These are phyloP conservation scores for Colletotrichum agaves DNA, from an alignment of 2,329 filamentous ascomycete genomes.

Conservation along the genomic window DNA sequence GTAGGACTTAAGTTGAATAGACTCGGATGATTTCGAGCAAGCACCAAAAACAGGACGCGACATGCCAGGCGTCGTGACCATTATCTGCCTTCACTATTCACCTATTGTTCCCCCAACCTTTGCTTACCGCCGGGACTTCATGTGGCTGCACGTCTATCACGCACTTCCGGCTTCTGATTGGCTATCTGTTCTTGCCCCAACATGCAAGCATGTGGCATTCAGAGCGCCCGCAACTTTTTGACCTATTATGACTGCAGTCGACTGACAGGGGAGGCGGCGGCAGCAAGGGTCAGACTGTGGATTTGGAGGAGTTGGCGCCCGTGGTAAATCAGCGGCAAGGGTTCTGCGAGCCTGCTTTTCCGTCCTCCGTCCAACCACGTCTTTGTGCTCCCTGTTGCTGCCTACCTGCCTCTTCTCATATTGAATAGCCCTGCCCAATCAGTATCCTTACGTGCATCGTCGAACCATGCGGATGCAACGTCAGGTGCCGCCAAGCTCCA, in stretches of 20 bases:
- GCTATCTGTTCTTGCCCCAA: constrained; percentile 41
- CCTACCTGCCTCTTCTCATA: constrained; percentile 27
- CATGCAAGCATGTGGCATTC: constrained; percentile 40
- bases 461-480: constrained; percentile 42
- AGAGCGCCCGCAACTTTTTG: constrained; percentile 25
- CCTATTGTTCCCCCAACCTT: constrained; percentile 19
- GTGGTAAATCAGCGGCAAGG: constrained; percentile 30
- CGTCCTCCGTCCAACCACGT: constrained; percentile 37
- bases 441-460: constrained; percentile 28
- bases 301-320: constrained; percentile 32
- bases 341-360: constrained; percentile 25
- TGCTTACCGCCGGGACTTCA: constrained; percentile 59
- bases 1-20: neutral
- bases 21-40: constrained; percentile 18
- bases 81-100: neutral
- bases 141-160: constrained; percentile 54
- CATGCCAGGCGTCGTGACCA: constrained; percentile 34
- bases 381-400: constrained; percentile 46
- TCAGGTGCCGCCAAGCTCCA: constrained; percentile 43
- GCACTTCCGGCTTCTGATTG: constrained; percentile 50
- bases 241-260: constrained; percentile 45
- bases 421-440: constrained; percentile 34
- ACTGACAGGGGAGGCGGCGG: constrained; percentile 38
- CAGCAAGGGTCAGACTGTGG: constrained; percentile 44
- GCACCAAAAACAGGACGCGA: constrained; percentile 3